A percentile compares a stretch with the other conserved stretches of the same genome.
Conservation (phyloP, 192 early-diverging fungal species). For the Coemansia sp. region DNA sequence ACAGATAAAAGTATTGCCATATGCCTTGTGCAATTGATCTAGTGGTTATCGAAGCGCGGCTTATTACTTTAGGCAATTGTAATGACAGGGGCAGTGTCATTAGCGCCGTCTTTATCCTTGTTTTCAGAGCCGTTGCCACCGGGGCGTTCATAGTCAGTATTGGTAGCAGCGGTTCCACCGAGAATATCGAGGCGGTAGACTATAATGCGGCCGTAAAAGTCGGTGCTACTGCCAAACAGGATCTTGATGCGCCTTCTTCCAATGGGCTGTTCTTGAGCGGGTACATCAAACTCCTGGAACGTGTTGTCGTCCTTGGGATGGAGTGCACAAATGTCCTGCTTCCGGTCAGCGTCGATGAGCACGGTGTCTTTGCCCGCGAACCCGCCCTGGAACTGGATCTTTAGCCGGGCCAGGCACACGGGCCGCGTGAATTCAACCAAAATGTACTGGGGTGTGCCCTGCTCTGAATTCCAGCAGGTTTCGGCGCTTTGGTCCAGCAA, state of each 20-base stretch:
- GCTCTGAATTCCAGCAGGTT: constrained; percentile 95
- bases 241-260: constrained; percentile 52
- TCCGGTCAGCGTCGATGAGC: constrained; percentile 44
- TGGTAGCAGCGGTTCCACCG: constrained; percentile 30
- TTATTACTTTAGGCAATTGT: background rate
- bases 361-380: constrained; percentile 72
- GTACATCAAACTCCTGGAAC: constrained; percentile 48
- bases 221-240: constrained; percentile 58
- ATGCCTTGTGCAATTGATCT: background rate
- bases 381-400: constrained; percentile 80
- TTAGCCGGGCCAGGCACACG: constrained; percentile 36
- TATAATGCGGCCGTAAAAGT: constrained; percentile 81
- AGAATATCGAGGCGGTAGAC: constrained; percentile 68
- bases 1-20: no score
- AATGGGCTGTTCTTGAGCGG: constrained; percentile 9
- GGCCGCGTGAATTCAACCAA: constrained; percentile 58
- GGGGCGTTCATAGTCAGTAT: no score
- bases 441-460: constrained; percentile 73
- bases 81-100: background rate
- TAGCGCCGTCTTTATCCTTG: no score
- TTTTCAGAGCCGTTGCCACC: no score
- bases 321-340: constrained; percentile 44
- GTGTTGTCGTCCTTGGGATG: constrained; percentile 73
- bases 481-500: constrained; percentile 72
- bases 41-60: no score